Evolutionary conservation across 495 filamentous ascomycete genomes (phyloP).

Genomic region (Trypethelium eluteriae): DNA sequence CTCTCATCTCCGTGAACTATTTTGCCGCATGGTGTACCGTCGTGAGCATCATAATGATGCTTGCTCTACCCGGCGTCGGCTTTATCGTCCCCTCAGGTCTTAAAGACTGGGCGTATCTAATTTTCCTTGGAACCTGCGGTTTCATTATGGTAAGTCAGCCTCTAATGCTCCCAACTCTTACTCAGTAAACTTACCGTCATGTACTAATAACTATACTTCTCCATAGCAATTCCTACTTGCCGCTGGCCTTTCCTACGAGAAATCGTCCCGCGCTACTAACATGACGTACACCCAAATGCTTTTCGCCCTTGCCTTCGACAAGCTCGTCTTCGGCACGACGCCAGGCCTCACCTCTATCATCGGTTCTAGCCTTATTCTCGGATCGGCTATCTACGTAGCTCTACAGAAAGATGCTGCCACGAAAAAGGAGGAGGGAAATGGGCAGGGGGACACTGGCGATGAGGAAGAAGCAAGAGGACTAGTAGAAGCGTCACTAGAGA

Average conservation of each 20-base stretch:
- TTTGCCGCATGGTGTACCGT: slow-evolving; percentile 66
- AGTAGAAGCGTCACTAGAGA: slow-evolving; percentile 20
- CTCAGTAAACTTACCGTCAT: neutral
- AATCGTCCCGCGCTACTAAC: slow-evolving; percentile 58
- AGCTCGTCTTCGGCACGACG: slow-evolving; percentile 63
- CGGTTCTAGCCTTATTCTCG: slow-evolving; percentile 72
- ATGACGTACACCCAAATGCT: slow-evolving; percentile 93
- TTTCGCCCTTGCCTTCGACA: slow-evolving; percentile 78
- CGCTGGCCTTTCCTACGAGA: slow-evolving; percentile 62
- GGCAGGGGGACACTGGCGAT: slow-evolving; percentile 16
- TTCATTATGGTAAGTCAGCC: slow-evolving; percentile 55
- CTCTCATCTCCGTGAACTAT: slow-evolving; percentile 79
- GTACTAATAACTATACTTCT: neutral
- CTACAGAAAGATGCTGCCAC: slow-evolving; percentile 38
- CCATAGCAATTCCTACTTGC: slow-evolving; percentile 72
- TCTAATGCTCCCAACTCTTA: neutral
- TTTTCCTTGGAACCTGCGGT: slow-evolving; percentile 64
- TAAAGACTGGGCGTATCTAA: slow-evolving; percentile 63
- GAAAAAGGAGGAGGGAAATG: slow-evolving; percentile 15
- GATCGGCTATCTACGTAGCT: slow-evolving; percentile 72
- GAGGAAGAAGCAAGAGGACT: slow-evolving; percentile 19
- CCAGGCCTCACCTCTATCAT: slow-evolving; percentile 59
- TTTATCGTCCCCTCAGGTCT: slow-evolving; percentile 55
- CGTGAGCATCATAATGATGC: slow-evolving; percentile 54
- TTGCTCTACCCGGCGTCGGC: slow-evolving; percentile 44